These are phyloP conservation scores for Liquidambar formosana DNA, from an alignment of 164 flowering plant species.

Conservation along the genomic window DNA sequence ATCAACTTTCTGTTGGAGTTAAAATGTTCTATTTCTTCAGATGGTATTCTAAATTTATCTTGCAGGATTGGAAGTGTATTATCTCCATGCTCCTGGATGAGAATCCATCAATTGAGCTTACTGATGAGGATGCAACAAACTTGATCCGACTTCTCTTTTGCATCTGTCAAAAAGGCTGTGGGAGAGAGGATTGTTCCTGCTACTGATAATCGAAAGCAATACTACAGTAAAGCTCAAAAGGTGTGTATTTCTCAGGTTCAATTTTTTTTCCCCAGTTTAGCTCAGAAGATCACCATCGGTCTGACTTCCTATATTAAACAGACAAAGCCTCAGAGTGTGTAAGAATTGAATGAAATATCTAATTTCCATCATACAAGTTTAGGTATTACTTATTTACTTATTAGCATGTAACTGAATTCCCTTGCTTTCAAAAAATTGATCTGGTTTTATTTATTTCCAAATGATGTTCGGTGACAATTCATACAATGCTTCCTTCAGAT, in stretches of 20 bases:
- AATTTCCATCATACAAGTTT: neutral
- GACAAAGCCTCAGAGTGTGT: neutral
- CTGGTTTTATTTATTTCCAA: neutral
- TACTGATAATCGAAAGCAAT: constrained; percentile 77
- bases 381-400: too few relatives aligned
- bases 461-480: neutral
- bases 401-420: neutral
- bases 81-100: constrained; percentile 90
- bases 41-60: constrained; percentile 6
- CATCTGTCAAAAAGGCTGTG: constrained; percentile 85
- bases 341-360: neutral
- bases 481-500: neutral
- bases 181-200: constrained; percentile 97
- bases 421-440: neutral
- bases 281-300: neutral
- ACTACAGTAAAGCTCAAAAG: constrained; percentile 83
- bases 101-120: constrained; percentile 76
- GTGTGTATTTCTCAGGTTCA: constrained; percentile 27
- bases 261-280: neutral
- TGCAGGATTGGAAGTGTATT: constrained; percentile 97
- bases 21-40: neutral
- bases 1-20: neutral
- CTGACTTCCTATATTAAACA: neutral
- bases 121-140: constrained; percentile 90
- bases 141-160: constrained; percentile 76